phyloP scores from a whole-genome alignment of 2,329 filamentous ascomycete species.

The Ilyonectria mors-panacis region DNA sequence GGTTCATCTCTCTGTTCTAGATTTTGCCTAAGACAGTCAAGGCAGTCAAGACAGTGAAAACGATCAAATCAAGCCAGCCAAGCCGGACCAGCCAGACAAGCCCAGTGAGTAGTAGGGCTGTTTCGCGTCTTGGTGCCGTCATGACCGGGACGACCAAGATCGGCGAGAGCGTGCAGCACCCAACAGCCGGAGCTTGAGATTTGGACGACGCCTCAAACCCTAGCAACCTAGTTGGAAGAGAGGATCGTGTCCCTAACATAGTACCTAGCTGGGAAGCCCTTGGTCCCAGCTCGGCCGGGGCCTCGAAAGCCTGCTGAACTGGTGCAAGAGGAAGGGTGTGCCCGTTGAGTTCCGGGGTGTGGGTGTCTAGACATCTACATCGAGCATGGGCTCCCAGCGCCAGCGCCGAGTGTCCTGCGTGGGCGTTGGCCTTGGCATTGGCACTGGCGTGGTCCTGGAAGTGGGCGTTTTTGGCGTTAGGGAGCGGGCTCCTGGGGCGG shows the following conservation, averaged over 20 bases:
- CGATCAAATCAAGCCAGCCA: neutral
- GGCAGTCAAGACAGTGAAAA: neutral
- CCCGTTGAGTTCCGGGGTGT: slow-evolving; percentile 13
- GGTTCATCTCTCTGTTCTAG: slow-evolving; percentile 33
- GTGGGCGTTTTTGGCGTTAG: slow-evolving; percentile 29
- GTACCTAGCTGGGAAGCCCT: neutral
- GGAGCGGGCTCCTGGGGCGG: slow-evolving; percentile 34
- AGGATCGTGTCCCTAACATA: neutral
- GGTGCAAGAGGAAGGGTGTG: slow-evolving; percentile 20
- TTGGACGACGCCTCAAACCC: slow-evolving; percentile 2
- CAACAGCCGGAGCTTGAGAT: slow-evolving; percentile 12
- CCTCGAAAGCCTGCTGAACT: slow-evolving; percentile 14
- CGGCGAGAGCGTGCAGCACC: slow-evolving; percentile 14
- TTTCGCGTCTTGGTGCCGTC: slow-evolving; percentile 19
- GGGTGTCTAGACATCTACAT: slow-evolving; percentile 10
- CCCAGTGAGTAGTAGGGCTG: slow-evolving; percentile 19
- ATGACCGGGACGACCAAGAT: slow-evolving; percentile 26
- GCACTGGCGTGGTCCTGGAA: slow-evolving; percentile 11
- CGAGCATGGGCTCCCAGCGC: slow-evolving; percentile 17
- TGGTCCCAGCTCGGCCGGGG: slow-evolving; percentile 1
- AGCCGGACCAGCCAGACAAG: neutral
- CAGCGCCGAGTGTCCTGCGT: slow-evolving; percentile 8
- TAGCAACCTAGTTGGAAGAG: neutral
- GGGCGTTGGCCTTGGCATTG: slow-evolving; percentile 29
- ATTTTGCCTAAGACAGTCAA: slow-evolving; percentile 33